These are phyloP conservation scores for Viola odorata DNA, from an alignment of 345 rosid species.

Conservation along the genomic window DNA sequence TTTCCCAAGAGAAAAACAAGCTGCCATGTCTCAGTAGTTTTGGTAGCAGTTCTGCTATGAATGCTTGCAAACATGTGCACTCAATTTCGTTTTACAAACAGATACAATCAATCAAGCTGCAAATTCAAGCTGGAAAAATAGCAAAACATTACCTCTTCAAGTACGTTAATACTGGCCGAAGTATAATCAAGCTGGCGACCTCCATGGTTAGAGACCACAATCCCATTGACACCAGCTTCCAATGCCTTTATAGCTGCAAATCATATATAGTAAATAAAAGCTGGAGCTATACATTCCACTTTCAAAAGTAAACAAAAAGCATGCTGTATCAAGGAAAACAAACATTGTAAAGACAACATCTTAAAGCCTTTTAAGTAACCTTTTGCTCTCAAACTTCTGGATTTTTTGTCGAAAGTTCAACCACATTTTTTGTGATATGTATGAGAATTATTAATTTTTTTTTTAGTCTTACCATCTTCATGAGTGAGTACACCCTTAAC, in stretches of 20 bases:
- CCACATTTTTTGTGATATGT: too few relatives aligned
- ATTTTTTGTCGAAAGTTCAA: too few relatives aligned
- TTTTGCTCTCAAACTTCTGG: too few relatives aligned
- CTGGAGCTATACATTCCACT: background rate
- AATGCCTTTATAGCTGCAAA: constrained; percentile 62
- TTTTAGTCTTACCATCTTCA: constrained; percentile 81
- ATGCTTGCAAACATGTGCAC: too few relatives aligned
- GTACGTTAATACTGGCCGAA: constrained; percentile 58
- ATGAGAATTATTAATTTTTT: too few relatives aligned
- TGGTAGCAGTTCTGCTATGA: background rate
- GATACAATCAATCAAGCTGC: too few relatives aligned
- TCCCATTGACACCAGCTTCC: constrained; percentile 63
- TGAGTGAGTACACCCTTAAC: constrained; percentile 72
- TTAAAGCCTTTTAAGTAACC: too few relatives aligned
- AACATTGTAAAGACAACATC: background rate
- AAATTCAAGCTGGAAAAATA: too few relatives aligned
- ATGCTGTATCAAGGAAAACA: background rate
- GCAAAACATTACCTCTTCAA: constrained; percentile 60
- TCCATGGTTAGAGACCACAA: constrained; percentile 78
- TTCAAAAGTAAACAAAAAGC: background rate
- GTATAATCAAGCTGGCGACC: constrained; percentile 69
- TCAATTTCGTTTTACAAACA: too few relatives aligned
- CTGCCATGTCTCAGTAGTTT: background rate
- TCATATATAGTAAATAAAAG: background rate
- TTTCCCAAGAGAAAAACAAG: background rate